Conservation (phyloP, 768 basidiomycete species). For the Phanerochaete sordida region DNA sequence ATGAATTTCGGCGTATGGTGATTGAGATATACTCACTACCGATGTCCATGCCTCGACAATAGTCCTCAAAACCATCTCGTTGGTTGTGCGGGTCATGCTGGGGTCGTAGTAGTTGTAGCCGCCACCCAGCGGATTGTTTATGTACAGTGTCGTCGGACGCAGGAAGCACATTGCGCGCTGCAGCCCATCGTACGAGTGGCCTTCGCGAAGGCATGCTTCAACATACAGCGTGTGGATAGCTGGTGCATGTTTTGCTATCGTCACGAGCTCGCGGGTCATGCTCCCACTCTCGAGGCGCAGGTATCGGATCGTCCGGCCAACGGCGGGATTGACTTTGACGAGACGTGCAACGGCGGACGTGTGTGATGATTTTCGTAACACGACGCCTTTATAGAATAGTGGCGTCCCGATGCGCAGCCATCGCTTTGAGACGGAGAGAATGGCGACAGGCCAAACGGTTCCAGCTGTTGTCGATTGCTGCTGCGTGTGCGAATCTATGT, state of each 20-base stretch:
- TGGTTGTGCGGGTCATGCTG: too few species aligned
- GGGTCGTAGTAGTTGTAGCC: too few species aligned
- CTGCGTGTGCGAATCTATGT: background rate
- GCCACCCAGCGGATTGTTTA: too few species aligned
- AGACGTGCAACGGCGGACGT: background rate
- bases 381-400: background rate
- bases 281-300: background rate
- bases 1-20: too few species aligned
- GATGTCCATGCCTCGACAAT: too few species aligned
- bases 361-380: background rate
- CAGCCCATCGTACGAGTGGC: too few species aligned
- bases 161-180: too few species aligned
- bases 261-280: background rate
- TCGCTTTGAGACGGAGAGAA: background rate
- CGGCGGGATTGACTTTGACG: background rate
- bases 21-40: too few species aligned
- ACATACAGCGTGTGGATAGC: background rate
- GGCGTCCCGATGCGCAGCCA: constrained; percentile 1
- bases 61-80: too few species aligned
- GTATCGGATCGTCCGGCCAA: background rate
- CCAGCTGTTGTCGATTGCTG: background rate
- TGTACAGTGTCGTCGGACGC: too few species aligned
- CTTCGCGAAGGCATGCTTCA: too few species aligned
- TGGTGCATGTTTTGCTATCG: background rate
- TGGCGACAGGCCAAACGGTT: background rate